Percentiles rank a stretch among this genome's conserved stretches.
phyloP scores from a whole-genome alignment of 129 eudicot species.

The Tanacetum coccineum region DNA sequence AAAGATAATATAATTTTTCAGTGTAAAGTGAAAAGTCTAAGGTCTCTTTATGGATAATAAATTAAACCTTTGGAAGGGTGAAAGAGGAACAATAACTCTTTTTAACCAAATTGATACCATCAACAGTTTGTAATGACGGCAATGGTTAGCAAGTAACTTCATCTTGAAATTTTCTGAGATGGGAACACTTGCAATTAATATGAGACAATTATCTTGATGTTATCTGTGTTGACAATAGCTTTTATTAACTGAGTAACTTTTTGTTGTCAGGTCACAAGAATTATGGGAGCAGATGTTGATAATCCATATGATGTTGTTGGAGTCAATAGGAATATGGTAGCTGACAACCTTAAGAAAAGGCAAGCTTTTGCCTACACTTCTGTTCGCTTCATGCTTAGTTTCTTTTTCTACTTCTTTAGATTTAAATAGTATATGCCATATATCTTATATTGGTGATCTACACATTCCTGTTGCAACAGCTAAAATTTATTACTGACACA shows the following conservation, averaged over 20 bases:
- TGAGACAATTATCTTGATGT: slow-evolving; percentile 8
- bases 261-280: slow-evolving; percentile 71
- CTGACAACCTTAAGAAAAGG: slow-evolving; percentile 88
- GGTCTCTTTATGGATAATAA: no score
- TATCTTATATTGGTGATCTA: not conserved
- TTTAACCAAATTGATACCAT: not conserved
- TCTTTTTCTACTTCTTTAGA: no score
- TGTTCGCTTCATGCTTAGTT: not conserved
- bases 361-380: slow-evolving; percentile 30
- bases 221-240: slow-evolving; percentile 8
- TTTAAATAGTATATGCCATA: no score
- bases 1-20: no score
- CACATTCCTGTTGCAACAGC: slow-evolving; percentile 21
- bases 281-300: slow-evolving; percentile 76
- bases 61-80: no score
- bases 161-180: not conserved
- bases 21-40: no score
- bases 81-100: no score
- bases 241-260: slow-evolving; percentile 16
- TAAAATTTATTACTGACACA: not conserved
- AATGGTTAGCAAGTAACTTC: not conserved
- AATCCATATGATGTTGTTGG: slow-evolving; percentile 87
- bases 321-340: slow-evolving; percentile 73
- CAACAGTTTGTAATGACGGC: not conserved
- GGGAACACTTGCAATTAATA: slow-evolving; percentile 10